Evolutionary conservation across 306 rosid species (phyloP), one percentile per base, ranked within the genome.

Genomic region (Vigna angularis): DNA sequence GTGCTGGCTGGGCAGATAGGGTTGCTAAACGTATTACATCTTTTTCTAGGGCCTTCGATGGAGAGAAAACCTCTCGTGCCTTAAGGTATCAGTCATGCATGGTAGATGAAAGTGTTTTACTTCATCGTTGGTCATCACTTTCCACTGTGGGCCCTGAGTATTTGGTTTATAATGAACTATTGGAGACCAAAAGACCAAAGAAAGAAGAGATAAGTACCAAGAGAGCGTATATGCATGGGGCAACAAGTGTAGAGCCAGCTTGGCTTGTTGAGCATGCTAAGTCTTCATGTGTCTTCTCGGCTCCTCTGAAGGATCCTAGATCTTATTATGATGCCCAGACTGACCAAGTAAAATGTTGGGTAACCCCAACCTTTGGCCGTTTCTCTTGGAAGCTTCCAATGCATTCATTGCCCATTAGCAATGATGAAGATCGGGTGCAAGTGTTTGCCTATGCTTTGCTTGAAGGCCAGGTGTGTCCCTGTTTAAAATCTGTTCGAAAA

Each of bases 1-100:
- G 98, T 86, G 98, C 98, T 83, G 98, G 98, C 81, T 95, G 98
- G 98, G 96, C 93, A 52, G 98, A 95, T 73, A 88, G 92, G 90
- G 91, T 95, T 79, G 97, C 98, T 8, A 95, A 82, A 82, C 98
- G 92, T 36, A 66, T 88, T 79, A 74, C 89, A 79, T 83, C 73
- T 70, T 82, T 79, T 84, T 86, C 90, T 18, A 75, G 81, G 83
- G 74, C 59, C 13, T 66, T 85, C 3, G 87, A 76, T 32, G 91
- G 86, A 58, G 89, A 81, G 51, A 83, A 42, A 61, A 89, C 73
- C 49, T 68, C 81, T 58, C 87, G 71, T 48, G 85, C 77, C 20
- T 85, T 81, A 62, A 83, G 88, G 64, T 95, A 95, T 83, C 97
- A 92, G 75, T 79, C 96, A 24, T 83, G 96, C 84, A 73, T 78